phyloP scores from a whole-genome alignment of 2,329 filamentous ascomycete genomes.

The Fusarium piperis region DNA sequence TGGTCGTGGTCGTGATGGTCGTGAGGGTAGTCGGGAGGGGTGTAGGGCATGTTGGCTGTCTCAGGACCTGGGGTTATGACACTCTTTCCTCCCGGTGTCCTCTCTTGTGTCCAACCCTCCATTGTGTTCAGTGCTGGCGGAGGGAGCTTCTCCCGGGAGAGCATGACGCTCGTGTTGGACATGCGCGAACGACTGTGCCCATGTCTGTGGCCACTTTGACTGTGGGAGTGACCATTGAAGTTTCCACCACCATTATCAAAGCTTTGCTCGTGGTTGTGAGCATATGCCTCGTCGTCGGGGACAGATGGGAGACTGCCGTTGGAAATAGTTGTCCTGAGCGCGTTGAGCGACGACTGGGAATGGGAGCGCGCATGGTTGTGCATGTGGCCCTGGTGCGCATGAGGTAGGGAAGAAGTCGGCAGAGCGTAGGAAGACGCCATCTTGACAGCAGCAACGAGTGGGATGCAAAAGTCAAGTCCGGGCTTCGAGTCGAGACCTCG shows the following conservation, averaged over 20 bases:
- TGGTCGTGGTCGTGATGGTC: slow-evolving; percentile 42
- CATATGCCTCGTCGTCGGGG: slow-evolving; percentile 45
- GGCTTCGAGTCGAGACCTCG: background rate
- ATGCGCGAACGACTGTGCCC: slow-evolving; percentile 44
- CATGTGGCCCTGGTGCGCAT: slow-evolving; percentile 56
- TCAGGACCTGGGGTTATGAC: slow-evolving; percentile 49
- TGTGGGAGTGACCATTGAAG: slow-evolving; percentile 37
- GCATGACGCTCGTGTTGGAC: slow-evolving; percentile 43
- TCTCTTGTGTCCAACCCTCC: slow-evolving; percentile 54
- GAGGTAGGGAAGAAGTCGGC: slow-evolving; percentile 61
- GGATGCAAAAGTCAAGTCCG: slow-evolving; percentile 10
- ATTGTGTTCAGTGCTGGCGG: slow-evolving; percentile 48
- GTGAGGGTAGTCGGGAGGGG: slow-evolving; percentile 44
- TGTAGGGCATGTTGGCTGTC: slow-evolving; percentile 42
- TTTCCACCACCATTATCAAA: slow-evolving; percentile 33
- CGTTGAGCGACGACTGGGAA: slow-evolving; percentile 53
- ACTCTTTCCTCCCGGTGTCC: slow-evolving; percentile 53
- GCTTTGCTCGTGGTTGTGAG: slow-evolving; percentile 44
- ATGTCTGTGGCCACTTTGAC: slow-evolving; percentile 41
- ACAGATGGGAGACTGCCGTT: slow-evolving; percentile 46
- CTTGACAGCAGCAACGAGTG: slow-evolving; percentile 15
- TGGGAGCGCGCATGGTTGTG: slow-evolving; percentile 53
- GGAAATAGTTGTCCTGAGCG: slow-evolving; percentile 49
- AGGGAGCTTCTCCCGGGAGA: slow-evolving; percentile 45
- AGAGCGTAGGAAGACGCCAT: slow-evolving; percentile 65